Conservation (phyloP, 345 rosid species). For the Rhizophora mangle region DNA sequence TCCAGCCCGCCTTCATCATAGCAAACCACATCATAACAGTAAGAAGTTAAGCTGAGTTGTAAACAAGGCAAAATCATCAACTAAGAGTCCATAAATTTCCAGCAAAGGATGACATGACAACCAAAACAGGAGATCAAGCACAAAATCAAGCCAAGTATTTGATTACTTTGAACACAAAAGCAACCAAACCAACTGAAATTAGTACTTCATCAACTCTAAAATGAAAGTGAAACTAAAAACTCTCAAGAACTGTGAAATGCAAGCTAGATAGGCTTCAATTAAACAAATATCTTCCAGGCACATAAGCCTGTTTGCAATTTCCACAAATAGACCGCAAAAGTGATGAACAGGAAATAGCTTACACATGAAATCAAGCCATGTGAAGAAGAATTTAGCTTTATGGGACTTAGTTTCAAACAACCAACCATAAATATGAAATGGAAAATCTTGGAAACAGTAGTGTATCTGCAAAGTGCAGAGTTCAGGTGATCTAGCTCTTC, state of each 20-base stretch:
- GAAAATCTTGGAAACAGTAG: too few relatives aligned
- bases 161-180: not conserved
- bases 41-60: slow-evolving; percentile 7
- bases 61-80: not conserved
- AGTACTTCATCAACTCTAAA: not conserved
- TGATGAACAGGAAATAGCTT: not conserved
- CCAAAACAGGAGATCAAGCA: slow-evolving; percentile 3
- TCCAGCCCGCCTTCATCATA: slow-evolving; percentile 92
- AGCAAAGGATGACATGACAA: not conserved
- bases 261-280: not conserved
- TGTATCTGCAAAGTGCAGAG: too few relatives aligned
- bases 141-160: not conserved
- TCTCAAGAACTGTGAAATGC: not conserved
- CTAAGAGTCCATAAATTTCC: not conserved
- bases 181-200: not conserved
- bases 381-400: not conserved
- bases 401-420: not conserved
- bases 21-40: slow-evolving; percentile 16
- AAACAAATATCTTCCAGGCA: not conserved
- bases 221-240: not conserved
- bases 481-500: not conserved
- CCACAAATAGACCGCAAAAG: not conserved
- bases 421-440: not conserved
- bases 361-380: not conserved
- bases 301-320: not conserved